Evolutionary conservation across 805 yeast species (phyloP).

Genomic region (Debaryomyces tyrocola): DNA sequence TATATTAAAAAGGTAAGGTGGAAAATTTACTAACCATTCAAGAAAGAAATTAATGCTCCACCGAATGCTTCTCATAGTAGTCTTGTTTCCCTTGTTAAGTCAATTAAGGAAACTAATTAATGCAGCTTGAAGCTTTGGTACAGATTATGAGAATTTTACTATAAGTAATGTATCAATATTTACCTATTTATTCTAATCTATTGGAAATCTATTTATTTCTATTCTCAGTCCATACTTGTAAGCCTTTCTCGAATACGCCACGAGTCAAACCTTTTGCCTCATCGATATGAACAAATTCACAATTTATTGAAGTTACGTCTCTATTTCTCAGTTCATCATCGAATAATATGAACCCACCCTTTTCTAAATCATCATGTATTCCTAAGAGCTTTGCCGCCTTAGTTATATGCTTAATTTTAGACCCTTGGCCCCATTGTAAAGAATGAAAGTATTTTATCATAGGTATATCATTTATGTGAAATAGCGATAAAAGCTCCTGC

Average conservation of each 20-base stretch:
- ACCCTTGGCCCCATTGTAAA: constrained; percentile 68
- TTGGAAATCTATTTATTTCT: background rate
- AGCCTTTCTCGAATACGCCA: constrained; percentile 48
- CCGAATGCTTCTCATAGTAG: constrained; percentile 44
- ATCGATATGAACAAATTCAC: constrained; percentile 66
- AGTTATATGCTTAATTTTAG: constrained; percentile 57
- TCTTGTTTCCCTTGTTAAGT: constrained; percentile 48
- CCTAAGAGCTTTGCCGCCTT: constrained; percentile 48
- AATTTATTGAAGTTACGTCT: constrained; percentile 73
- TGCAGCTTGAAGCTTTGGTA: background rate
- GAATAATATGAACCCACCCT: constrained; percentile 48
- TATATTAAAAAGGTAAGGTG: constrained; percentile 5
- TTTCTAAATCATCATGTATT: constrained; percentile 46
- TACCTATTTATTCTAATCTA: background rate
- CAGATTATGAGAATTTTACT: too few species aligned
- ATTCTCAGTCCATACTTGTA: constrained; percentile 31
- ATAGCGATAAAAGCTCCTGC: constrained; percentile 51
- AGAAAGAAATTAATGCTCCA: constrained; percentile 49
- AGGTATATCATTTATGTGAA: constrained; percentile 55
- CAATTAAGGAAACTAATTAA: constrained; percentile 33
- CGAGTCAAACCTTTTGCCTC: constrained; percentile 59
- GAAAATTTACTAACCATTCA: constrained; percentile 5
- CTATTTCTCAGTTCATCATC: constrained; percentile 80
- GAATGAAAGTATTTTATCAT: constrained; percentile 54
- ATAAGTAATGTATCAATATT: too few species aligned